phyloP scores from a whole-genome alignment of 768 basidiomycete species.

The Pluteus cervinus region DNA sequence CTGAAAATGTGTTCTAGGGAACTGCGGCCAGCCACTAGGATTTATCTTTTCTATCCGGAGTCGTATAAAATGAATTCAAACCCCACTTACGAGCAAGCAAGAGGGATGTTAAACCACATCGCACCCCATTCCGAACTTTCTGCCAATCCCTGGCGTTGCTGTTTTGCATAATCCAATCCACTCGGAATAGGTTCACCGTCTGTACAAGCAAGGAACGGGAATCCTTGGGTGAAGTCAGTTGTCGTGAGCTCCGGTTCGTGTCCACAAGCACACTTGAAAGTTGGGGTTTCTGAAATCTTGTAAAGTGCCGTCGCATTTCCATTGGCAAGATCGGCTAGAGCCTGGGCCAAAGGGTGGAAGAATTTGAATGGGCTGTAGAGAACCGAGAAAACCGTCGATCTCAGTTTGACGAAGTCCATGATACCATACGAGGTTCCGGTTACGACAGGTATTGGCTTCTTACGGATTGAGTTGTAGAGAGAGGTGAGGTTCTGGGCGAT shows the following conservation, averaged over 20 bases:
- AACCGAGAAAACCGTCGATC: constrained; percentile 21
- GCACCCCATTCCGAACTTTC: constrained; percentile 24
- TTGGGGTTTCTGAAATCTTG: no score
- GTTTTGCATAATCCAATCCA: constrained; percentile 19
- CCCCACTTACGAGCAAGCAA: constrained; percentile 24
- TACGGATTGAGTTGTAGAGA: constrained; percentile 15
- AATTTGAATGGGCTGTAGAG: constrained; percentile 24
- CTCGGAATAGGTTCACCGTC: constrained; percentile 26
- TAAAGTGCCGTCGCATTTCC: constrained; percentile 1
- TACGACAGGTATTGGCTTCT: constrained; percentile 27
- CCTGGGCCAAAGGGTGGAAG: neutral
- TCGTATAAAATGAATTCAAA: constrained; percentile 9
- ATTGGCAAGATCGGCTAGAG: neutral
- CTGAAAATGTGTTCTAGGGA: no score
- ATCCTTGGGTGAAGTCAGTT: no score
- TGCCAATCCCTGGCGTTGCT: constrained; percentile 18
- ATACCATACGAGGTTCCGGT: constrained; percentile 24
- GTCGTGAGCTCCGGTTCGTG: no score
- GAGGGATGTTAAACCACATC: constrained; percentile 21
- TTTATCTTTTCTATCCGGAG: neutral
- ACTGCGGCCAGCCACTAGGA: no score
- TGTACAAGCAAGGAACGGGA: constrained; percentile 29
- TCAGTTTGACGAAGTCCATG: constrained; percentile 29
- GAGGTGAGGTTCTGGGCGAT: constrained; percentile 28
- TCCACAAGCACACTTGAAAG: no score